Evolutionary conservation across 106 monocot genomes (phyloP).

Genomic region (Dendrobium huoshanense): DNA sequence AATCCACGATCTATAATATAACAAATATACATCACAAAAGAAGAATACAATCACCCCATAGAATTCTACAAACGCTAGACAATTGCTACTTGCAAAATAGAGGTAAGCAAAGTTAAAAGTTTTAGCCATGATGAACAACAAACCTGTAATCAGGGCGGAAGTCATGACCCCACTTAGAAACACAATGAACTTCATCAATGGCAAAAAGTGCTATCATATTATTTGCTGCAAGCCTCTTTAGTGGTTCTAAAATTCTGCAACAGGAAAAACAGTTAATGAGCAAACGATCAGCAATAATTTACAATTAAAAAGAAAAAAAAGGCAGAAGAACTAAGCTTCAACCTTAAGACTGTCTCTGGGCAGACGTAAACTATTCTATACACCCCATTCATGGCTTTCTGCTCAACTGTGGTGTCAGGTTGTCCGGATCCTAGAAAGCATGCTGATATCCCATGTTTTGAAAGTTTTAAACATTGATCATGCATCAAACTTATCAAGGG

Average conservation of each 20-base stretch:
- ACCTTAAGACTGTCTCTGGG: conserved; percentile 92
- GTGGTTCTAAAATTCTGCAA: conserved; percentile 76
- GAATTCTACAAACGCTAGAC: neutral
- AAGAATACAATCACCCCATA: conserved; percentile 1
- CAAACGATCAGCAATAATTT: neutral
- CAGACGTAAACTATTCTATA: conserved; percentile 92
- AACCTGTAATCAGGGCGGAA: conserved; percentile 97
- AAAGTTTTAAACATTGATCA: conserved; percentile 91
- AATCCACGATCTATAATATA: neutral
- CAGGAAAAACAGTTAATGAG: conserved; percentile 8
- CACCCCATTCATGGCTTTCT: conserved; percentile 78
- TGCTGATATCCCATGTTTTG: conserved; percentile 78
- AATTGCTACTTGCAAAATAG: neutral
- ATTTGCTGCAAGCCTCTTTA: conserved; percentile 72
- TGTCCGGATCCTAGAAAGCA: conserved; percentile 99
- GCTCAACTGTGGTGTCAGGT: conserved; percentile 72
- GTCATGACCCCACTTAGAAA: conserved; percentile 99
- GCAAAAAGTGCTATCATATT: conserved; percentile 95
- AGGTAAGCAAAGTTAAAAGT: neutral
- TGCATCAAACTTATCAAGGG: conserved; percentile 99
- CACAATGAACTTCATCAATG: conserved; percentile 97
- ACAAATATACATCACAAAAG: neutral
- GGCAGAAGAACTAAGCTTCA: neutral
- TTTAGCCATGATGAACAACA: conserved; percentile 10
- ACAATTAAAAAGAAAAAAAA: neutral